A percentile compares a stretch with the other conserved stretches of the same genome.
phyloP scores from a whole-genome alignment of 306 rosid genomes.

The Arachis hypogaea region DNA sequence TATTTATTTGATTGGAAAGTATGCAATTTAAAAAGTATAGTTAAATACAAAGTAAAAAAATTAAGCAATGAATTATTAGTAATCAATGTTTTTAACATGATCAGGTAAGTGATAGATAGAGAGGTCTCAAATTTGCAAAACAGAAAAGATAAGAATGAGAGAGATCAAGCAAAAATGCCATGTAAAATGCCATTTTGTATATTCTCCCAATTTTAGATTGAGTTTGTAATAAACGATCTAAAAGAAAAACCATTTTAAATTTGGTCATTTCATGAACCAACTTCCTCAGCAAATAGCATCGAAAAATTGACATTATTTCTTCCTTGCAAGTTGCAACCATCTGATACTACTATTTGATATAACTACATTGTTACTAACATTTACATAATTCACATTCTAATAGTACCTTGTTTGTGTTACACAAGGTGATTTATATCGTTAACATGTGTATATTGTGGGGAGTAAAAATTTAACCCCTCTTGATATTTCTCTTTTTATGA shows the following conservation, averaged over 20 bases:
- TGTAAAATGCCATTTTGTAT: background rate
- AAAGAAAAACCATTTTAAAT: background rate
- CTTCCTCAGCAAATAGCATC: background rate
- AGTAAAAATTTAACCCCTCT: conserved; percentile 7
- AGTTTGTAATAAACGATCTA: background rate
- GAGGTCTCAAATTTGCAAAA: no score
- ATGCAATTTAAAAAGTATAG: background rate
- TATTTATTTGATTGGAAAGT: no score
- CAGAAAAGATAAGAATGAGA: background rate
- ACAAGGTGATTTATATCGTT: conserved; percentile 18
- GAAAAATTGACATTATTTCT: background rate
- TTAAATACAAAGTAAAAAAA: background rate
- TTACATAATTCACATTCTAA: background rate
- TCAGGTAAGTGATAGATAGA: background rate
- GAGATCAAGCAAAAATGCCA: background rate
- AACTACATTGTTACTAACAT: no score
- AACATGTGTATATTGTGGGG: conserved; percentile 37
- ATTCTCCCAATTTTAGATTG: background rate
- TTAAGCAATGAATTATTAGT: background rate
- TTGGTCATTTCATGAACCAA: background rate
- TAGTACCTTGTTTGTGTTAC: background rate
- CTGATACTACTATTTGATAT: conserved; percentile 29
- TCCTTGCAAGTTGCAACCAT: background rate
- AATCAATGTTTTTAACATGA: background rate
- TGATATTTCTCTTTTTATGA: background rate